Evolutionary conservation across 2,329 filamentous ascomycete species (phyloP).

Genomic region (Penicillium digitatum): DNA sequence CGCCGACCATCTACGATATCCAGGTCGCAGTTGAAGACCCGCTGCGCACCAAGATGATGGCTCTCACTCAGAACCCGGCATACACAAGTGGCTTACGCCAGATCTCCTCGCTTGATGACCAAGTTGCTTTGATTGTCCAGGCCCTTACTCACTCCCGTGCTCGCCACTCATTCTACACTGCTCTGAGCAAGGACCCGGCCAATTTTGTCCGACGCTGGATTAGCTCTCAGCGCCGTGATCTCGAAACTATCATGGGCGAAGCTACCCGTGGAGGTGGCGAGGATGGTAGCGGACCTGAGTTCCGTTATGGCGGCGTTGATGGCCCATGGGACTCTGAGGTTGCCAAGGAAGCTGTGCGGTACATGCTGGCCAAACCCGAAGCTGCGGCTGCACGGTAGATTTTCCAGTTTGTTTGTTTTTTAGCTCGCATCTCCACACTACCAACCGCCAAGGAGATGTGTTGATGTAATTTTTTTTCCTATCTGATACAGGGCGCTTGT

Average conservation of each 20-base stretch:
- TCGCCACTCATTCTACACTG: slow-evolving; percentile 81
- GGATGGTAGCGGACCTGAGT: slow-evolving; percentile 51
- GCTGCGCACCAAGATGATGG: slow-evolving; percentile 62
- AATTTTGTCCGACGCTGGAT: slow-evolving; percentile 84
- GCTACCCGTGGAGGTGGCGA: slow-evolving; percentile 56
- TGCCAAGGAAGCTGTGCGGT: slow-evolving; percentile 59
- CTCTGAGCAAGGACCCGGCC: slow-evolving; percentile 74
- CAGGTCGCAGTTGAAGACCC: slow-evolving; percentile 81
- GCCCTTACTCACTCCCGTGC: slow-evolving; percentile 80
- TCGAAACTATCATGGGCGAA: slow-evolving; percentile 84
- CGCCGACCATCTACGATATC: slow-evolving; percentile 85
- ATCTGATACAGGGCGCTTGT: slow-evolving; percentile 24
- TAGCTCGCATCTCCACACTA: neutral
- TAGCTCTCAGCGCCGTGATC: slow-evolving; percentile 82
- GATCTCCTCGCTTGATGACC: slow-evolving; percentile 74
- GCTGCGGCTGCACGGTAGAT: slow-evolving; percentile 28
- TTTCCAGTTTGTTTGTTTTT: neutral
- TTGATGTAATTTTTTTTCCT: slow-evolving; percentile 8
- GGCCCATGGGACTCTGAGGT: slow-evolving; percentile 61
- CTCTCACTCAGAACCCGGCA: slow-evolving; percentile 64
- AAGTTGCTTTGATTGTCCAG: slow-evolving; percentile 77
- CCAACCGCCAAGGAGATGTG: neutral
- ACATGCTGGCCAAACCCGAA: slow-evolving; percentile 55
- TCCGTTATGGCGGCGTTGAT: slow-evolving; percentile 50
- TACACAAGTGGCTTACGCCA: slow-evolving; percentile 71